Evolutionary conservation across 306 rosid species (phyloP), one percentile per base, ranked within the genome.

Genomic region (Cucurbita ficifolia): DNA sequence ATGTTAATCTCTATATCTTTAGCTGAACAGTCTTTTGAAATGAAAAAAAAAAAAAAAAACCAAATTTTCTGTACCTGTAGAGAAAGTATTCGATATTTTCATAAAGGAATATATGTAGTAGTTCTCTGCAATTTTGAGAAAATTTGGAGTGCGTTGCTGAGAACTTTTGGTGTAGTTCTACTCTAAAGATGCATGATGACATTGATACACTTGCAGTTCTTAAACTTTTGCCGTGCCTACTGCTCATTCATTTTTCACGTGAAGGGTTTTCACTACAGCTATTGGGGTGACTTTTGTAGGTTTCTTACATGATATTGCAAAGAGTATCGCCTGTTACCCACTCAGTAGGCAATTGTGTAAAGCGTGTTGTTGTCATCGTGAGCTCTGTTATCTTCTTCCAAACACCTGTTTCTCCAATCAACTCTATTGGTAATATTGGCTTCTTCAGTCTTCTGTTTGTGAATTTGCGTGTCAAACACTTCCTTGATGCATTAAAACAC

Each of bases 261-360:
- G 24, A 39, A 21, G 74, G 24, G 16, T 29, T 46, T 16, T 36
- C 42, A 74, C 56, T 46, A 74, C 77, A 5, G 10, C 42, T 7
- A 7, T 54, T 80, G 62, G 79, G 50, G 70, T 83, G 81, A 79
- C 46, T 10, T 57, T 36, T 82, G 86, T 86, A 95, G 99, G 99
- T 95, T 79, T 81, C 99, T 40, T 91, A 95, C 45, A 91, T 95
- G 99, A 91, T 95, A 83, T 82, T 95, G 85, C 82, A 83, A 78
- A 88, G 95, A 82, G 99, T 95, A 74, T 95, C 99, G 49, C 99
- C 99, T 61, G 97, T 95, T 70, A 89, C 96, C 13, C 99, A 89
- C 82, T 95, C 99, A 0, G 99, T 91, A 0, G 96, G 90, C 35
- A 95, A 95, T 71, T 91, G 97, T 77, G 86, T 91, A 82, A 95